These are phyloP conservation scores for Aspergillus fumigatiaffinis DNA, from an alignment of 2,329 filamentous ascomycete genomes.

Conservation along the genomic window DNA sequence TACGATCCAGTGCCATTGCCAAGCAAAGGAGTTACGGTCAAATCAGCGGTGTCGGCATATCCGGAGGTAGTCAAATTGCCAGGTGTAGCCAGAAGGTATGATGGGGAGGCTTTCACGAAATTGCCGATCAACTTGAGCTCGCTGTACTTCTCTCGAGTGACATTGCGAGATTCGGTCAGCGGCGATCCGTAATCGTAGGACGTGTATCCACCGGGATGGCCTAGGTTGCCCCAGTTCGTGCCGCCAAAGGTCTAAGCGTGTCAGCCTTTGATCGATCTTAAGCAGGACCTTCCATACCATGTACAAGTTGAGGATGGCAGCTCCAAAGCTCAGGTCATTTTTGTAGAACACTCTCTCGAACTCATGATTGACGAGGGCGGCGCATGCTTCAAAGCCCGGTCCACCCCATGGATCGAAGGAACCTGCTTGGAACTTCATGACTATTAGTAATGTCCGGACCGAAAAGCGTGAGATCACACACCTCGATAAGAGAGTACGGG, in stretches of 20 bases:
- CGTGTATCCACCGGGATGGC: conserved; percentile 63
- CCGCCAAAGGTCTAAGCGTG: conserved; percentile 60
- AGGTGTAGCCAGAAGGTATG: conserved; percentile 60
- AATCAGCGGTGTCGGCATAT: conserved; percentile 52
- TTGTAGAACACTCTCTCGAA: conserved; percentile 78
- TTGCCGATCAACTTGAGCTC: conserved; percentile 74
- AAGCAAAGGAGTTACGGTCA: conserved; percentile 59
- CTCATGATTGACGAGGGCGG: conserved; percentile 63
- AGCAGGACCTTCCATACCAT: conserved; percentile 53
- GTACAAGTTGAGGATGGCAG: conserved; percentile 68
- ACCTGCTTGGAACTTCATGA: conserved; percentile 61
- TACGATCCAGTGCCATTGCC: conserved; percentile 51
- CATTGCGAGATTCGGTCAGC: conserved; percentile 65
- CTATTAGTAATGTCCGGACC: conserved; percentile 3
- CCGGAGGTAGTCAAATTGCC: conserved; percentile 39
- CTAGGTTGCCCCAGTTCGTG: conserved; percentile 79
- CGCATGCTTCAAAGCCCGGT: conserved; percentile 64
- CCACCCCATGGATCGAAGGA: conserved; percentile 74
- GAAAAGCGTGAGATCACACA: conserved; percentile 14
- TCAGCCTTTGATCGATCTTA: background rate
- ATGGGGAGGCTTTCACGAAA: conserved; percentile 69
- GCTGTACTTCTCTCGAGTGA: conserved; percentile 71
- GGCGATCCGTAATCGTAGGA: conserved; percentile 60
- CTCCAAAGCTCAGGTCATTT: conserved; percentile 64
- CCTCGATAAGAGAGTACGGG: conserved; percentile 61